These are phyloP conservation scores for Neocucurbitaria cava DNA, from an alignment of 2,329 filamentous ascomycete genomes.

Conservation along the genomic window DNA sequence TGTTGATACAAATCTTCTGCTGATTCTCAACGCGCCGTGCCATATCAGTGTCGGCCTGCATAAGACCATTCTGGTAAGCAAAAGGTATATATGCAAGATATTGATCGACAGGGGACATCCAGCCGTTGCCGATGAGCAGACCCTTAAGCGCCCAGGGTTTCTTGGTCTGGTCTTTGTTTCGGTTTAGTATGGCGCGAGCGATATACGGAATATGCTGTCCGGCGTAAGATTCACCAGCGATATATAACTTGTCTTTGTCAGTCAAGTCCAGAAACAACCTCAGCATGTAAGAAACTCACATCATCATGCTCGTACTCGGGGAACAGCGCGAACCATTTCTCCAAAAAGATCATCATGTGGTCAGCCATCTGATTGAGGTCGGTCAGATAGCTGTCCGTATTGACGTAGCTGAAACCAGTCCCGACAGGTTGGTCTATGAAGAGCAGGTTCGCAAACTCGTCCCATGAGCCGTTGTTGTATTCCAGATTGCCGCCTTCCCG, in stretches of 20 bases:
- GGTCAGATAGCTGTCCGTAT: constrained; percentile 83
- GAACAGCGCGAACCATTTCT: constrained; percentile 90
- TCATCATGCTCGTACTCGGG: constrained; percentile 92
- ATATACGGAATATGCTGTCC: constrained; percentile 98
- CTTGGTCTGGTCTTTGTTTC: constrained; percentile 69
- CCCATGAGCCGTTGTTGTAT: constrained; percentile 95
- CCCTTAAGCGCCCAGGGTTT: constrained; percentile 80
- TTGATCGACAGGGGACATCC: constrained; percentile 90
- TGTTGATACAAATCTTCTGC: constrained; percentile 70
- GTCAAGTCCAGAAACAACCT: constrained; percentile 1
- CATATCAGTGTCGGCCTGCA: constrained; percentile 70
- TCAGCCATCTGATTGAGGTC: constrained; percentile 88
- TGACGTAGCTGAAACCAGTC: constrained; percentile 94
- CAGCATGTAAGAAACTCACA: constrained; percentile 62
- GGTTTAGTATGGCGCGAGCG: constrained; percentile 84
- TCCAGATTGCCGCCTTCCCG: constrained; percentile 74
- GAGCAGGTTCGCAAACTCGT: constrained; percentile 95
- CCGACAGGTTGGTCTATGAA: constrained; percentile 98
- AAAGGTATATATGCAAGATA: constrained; percentile 87
- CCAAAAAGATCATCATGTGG: constrained; percentile 86
- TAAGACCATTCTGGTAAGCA: constrained; percentile 76
- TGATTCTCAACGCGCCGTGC: constrained; percentile 72
- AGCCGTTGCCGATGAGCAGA: constrained; percentile 94
- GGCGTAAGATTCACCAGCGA: constrained; percentile 95
- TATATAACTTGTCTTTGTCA: constrained; percentile 72